Percentiles rank a stretch among this genome's conserved stretches.
Conservation (phyloP, 2,329 filamentous ascomycete genomes). For the Myriosclerotinia duriaeana region DNA sequence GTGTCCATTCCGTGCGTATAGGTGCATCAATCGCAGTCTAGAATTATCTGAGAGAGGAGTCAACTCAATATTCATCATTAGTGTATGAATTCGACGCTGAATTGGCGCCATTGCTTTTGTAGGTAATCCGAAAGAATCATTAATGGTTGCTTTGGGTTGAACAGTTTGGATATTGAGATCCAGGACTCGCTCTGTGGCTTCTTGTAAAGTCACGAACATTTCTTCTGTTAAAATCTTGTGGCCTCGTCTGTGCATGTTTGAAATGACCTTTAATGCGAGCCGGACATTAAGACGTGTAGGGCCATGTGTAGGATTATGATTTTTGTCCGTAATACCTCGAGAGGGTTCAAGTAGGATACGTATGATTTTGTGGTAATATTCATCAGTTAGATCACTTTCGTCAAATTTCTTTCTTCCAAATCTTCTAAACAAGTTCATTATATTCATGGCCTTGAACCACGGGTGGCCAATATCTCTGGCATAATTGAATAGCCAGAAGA, state of each 20-base stretch:
- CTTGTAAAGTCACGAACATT: slow-evolving; percentile 36
- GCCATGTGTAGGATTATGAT: slow-evolving; percentile 20
- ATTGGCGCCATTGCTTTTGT: slow-evolving; percentile 28
- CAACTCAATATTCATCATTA: slow-evolving; percentile 49
- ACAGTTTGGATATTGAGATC: slow-evolving; percentile 27
- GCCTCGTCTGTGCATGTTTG: slow-evolving; percentile 45
- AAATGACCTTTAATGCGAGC: slow-evolving; percentile 45
- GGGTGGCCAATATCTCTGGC: slow-evolving; percentile 44
- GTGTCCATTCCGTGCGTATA: slow-evolving; percentile 49
- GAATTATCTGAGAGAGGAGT: slow-evolving; percentile 45
- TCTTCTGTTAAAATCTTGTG: slow-evolving; percentile 43
- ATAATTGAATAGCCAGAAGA: slow-evolving; percentile 43
- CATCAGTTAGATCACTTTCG: slow-evolving; percentile 38
- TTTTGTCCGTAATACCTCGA: slow-evolving; percentile 28
- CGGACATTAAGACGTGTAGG: slow-evolving; percentile 28
- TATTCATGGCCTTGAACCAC: slow-evolving; percentile 6
- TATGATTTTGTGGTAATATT: slow-evolving; percentile 42
- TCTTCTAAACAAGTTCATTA: slow-evolving; percentile 1
- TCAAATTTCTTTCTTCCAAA: slow-evolving; percentile 11
- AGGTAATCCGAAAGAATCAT: slow-evolving; percentile 33
- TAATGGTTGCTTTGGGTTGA: slow-evolving; percentile 33
- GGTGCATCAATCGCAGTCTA: slow-evolving; percentile 47
- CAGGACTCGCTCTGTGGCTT: slow-evolving; percentile 26
- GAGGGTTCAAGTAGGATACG: slow-evolving; percentile 41
- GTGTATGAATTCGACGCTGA: slow-evolving; percentile 43